Base-by-base conservation (phyloP, 345 rosid genomes). In the Pistacia vera region DNA sequence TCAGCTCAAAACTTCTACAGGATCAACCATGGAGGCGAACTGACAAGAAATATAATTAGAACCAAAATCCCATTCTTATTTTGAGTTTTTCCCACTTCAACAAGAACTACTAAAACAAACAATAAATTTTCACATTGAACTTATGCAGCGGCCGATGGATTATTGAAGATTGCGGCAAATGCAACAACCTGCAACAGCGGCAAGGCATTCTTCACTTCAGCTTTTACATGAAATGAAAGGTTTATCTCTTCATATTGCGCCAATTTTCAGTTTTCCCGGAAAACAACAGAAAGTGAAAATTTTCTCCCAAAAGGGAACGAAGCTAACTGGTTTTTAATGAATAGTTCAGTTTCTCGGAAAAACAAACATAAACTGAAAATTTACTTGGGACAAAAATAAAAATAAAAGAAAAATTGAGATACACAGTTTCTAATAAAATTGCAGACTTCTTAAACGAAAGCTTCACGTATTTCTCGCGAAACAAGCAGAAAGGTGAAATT, bases 161-260 rank as follows among this genome's bases (percentile, higher is more conserved):
- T 90, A 84, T 90, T 87, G 72, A 86, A 77, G 71, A 94, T 92
- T 11, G 97, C 90, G 65, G 93, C 96, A 85, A 94, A 94, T 28
- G 98, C 98, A 81, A 92, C 96, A 73, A 91, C 97, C 97, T 94
- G 25, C 25, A 22, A 22, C 25, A 22, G 25, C 25, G 25, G 25
- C 25, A 22, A 22, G 25, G 25, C 25, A 22, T 22, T 22, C 25
- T 22, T 22, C 25, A 22, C 25, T 22, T 22, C 10, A 66, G 35
- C 35, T 20, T 44, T 22, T 22, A 22, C 25, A 22, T 22, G 25
- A 30, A 30, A 30, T 22, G 11, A 44, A 25, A 4, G 41, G 41
- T 4, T 38, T 22, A 38, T 38, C 41, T 4, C 41, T 38, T 38
- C 7, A 38, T 6, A 38, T 38, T 38, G 5, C 4, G 7, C 41